Evolutionary conservation across 2,329 filamentous ascomycete species (phyloP), one percentile per base, ranked within the genome.

Genomic region (Eutypa lata): DNA sequence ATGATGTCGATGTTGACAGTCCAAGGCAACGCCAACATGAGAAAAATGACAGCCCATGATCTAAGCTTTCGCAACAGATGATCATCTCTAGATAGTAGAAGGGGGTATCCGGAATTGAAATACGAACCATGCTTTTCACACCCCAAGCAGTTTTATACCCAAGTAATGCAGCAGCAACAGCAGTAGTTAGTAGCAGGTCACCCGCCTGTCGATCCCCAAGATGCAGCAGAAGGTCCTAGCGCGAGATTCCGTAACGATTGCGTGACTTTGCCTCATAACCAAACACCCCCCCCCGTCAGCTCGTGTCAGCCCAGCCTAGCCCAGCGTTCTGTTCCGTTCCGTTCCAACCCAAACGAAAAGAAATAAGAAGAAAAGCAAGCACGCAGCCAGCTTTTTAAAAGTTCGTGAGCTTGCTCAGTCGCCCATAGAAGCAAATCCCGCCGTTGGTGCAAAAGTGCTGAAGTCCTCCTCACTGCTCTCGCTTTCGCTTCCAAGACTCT

Each of bases 401-500:
- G 26, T 10, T 31, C 26, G 10, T 31, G 26, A 38, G 47, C 18
- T n/a, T 45, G 28, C 40, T 61, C 58, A 63, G 48, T 64, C 63
- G 44, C 58, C 61, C 60, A 65, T 62, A 7, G 61, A 62, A 7
- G 67, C 66, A 61, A 71, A 65, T 3, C 69, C 70, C 7, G 66
- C 61, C 50, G 64, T 70, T 2, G 68, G 68, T 5, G 67, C 70
- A 54, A 71, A 73, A 14, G 66, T 72, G 7, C 80, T 78, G 56
- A 82, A 81, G 69, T 81, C 78, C 40, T 84, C 81, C 49, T 83
- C 81, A 52, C 77, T 82, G 57, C 75, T 81, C 45, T 79, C 78
- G 35, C 73, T 76, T 31, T 71, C 71, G 49, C 73, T 77, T 53
- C 71, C 68, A 8, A 80, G 80, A 51, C 81, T 84, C 52, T 81